Evolutionary conservation across 495 filamentous ascomycete genomes (phyloP), one percentile per base, ranked within the genome.

Genomic region (Penicillium soppii): DNA sequence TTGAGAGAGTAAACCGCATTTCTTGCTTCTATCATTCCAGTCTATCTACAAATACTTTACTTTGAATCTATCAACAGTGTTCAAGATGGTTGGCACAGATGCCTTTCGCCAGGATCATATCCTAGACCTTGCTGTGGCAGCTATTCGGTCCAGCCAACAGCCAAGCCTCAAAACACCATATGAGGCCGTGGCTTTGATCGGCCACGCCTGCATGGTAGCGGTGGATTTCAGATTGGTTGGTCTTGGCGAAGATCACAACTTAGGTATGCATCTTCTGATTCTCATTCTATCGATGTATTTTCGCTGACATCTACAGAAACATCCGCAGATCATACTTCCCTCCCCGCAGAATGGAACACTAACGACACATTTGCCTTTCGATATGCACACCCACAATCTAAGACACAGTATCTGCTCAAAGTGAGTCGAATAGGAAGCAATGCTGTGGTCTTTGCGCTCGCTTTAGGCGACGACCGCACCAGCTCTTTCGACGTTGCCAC

Each of bases 371-470:
- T 86, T 68, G 79, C 86, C 41, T 95, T 98, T 68, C 83, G 92
- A 45, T 98, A 97, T 72, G 81, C 85, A 2, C 95, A 96, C 61
- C 70, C 81, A n/a, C 90, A 97, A 65, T 95, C 91, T 1, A 82
- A 91, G 12, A 88, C 94, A 76, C 78, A 87, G 53, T 97, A 86
- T 62, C 73, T 97, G 9, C 59, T 97, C 43, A 91, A 90, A 63
- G 69, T 92, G 55, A 87, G 84, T 69, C 84, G 92, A 12, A 75
- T 97, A 36, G 91, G 91, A 42, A 77, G 78, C 58, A 96, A 95
- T 65, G 87, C 86, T 17, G 86, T 96, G 39, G 76, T 96, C 45
- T 82, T 88, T 60, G 94, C 83, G 10, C 70, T 96, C 26, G 90
- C 80, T 7, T 61, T 90, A 21, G 88, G 86, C 25, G 87, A 91